Base-by-base conservation (phyloP, 1,139 yeast species). In the Saccharomyces uvarum region DNA sequence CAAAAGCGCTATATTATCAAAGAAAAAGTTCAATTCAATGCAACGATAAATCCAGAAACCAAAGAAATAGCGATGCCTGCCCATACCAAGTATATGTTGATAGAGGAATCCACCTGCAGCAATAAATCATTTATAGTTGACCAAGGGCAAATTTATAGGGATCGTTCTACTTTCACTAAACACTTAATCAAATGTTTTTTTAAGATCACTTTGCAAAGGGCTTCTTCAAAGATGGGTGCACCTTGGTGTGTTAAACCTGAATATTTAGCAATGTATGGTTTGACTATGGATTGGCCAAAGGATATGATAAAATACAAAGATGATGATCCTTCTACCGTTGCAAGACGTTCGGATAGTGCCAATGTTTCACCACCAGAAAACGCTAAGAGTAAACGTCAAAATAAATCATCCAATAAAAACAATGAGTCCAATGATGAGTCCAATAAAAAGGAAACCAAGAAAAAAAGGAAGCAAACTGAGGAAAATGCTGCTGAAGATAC, bases 161-260 rank as follows among this genome's bases (percentile, higher is more conserved):
- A 93, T 65, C 77, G 98, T 57, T 86, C 87, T 59, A 80, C 86
- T 56, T 91, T 90, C 72, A 91, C 97, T 7, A 93, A 93, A 69
- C 86, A 93, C 81, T 78, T 88, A 56, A 86, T 93, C 47, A 86
- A 91, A 69, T 88, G 97, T 0, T 93, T 93, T 63, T 81, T 93
- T 64, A 91, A 91, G 66, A 79, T 90, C 63, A 83, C 96, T 4
- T 82, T 93, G 63, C 78, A 88, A 3, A 80, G 97, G 62, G 71
- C 72, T 6, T 88, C 93, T 3, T 80, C 85, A 56, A 87, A 87
- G 76, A 78, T 86, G 48, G 97, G 98, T 1, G 95, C 98, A 2
- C 98, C 99, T 1, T 93, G 98, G 98, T 84, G 93, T 19, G 95
- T 93, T n/a, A 87, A 86, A 67, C 83, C 81, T 33, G 83, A 84